These are phyloP conservation scores for Dactylorhiza incarnata DNA, from an alignment of 106 monocot genomes.

Conservation along the genomic window DNA sequence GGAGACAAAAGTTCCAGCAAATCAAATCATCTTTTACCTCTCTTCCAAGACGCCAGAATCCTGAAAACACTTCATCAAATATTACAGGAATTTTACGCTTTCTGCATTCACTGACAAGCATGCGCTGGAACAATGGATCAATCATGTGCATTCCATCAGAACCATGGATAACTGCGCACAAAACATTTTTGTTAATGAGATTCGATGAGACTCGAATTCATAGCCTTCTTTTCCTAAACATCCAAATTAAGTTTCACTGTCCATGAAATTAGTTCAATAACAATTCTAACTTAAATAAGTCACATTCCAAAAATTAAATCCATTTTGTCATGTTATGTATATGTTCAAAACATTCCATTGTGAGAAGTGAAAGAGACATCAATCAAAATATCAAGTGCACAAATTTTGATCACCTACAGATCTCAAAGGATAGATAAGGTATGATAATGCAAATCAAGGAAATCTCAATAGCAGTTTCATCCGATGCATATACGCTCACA, in stretches of 20 bases:
- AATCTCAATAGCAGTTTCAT: too few relatives aligned
- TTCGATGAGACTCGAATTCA: background rate
- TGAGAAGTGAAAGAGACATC: background rate
- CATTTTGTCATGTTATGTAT: background rate
- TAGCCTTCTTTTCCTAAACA: background rate
- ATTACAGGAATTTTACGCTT: slow-evolving; percentile 72
- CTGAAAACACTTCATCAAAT: slow-evolving; percentile 98
- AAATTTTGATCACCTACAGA: background rate
- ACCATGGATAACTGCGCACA: slow-evolving; percentile 78
- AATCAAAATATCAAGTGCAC: background rate
- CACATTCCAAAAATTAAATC: background rate
- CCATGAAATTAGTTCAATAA: background rate
- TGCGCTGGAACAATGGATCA: slow-evolving; percentile 93
- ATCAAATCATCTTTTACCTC: slow-evolving; percentile 36
- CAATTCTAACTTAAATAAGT: background rate
- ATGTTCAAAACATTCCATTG: background rate
- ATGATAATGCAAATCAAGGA: too few relatives aligned
- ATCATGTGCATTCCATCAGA: slow-evolving; percentile 96
- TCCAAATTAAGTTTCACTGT: background rate
- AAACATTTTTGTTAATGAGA: background rate
- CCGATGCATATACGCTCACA: too few relatives aligned
- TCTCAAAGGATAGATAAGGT: background rate
- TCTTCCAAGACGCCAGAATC: slow-evolving; percentile 95
- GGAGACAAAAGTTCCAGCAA: background rate
- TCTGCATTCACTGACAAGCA: slow-evolving; percentile 68